These are phyloP conservation scores for Cerioporus squamosus DNA, from an alignment of 1,284 basidiomycete species.

Conservation along the genomic window DNA sequence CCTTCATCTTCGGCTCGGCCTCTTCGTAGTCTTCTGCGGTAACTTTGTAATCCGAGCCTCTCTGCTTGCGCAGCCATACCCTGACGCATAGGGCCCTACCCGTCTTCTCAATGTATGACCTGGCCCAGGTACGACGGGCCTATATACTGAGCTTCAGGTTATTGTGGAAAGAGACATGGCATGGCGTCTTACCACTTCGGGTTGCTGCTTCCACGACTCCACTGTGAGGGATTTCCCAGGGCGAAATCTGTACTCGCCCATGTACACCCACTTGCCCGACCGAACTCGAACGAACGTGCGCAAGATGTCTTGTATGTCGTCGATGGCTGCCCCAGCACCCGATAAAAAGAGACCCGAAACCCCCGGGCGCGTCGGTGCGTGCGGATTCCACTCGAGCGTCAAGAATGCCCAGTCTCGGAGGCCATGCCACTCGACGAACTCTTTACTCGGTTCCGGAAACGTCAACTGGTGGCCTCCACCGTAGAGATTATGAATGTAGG, in stretches of 20 bases:
- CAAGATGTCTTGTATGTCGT: neutral
- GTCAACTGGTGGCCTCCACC: constrained; percentile 38
- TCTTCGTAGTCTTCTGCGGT: neutral
- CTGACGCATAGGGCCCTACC: neutral
- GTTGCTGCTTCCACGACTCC: neutral
- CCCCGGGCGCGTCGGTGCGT: constrained; percentile 5
- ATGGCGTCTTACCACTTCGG: neutral
- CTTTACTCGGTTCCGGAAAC: constrained; percentile 23
- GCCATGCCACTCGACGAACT: neutral
- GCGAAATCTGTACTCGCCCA: constrained; percentile 1
- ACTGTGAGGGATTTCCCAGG: neutral
- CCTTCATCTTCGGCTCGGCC: neutral
- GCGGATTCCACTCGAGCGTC: constrained; percentile 4
- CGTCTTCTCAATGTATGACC: neutral
- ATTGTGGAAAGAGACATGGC: too few relatives aligned
- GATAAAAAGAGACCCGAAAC: neutral
- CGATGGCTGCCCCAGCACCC: too few relatives aligned
- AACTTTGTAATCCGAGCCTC: neutral
- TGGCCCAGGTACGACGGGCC: constrained; percentile 1
- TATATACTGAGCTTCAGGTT: neutral
- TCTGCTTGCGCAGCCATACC: neutral
- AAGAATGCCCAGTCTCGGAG: constrained; percentile 8
- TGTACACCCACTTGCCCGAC: constrained; percentile 1
- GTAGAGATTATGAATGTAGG: constrained; percentile 36
- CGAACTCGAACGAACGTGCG: neutral